phyloP scores from a whole-genome alignment of 2,329 filamentous ascomycete species.

The Coniella vitis region DNA sequence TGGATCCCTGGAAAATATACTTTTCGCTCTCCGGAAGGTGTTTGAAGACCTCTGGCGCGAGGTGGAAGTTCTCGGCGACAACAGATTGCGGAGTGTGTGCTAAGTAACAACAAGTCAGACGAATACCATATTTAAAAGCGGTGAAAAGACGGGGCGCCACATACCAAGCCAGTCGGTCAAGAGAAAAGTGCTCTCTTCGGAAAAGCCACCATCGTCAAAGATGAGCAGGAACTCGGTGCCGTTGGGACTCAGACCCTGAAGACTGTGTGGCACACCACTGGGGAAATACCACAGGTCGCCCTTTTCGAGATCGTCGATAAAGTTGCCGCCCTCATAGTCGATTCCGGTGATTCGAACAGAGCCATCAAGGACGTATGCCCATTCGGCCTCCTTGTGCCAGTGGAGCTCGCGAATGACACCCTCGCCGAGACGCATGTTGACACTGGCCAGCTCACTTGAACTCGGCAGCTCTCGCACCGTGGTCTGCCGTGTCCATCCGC shows the following conservation, averaged over 20 bases:
- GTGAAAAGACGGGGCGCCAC: too few species aligned
- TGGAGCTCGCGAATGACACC: constrained; percentile 72
- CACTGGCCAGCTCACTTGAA: constrained; percentile 65
- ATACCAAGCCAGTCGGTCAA: constrained; percentile 65
- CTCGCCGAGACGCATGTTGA: constrained; percentile 70
- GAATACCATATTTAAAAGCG: too few species aligned
- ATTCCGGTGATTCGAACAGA: constrained; percentile 65
- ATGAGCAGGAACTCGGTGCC: constrained; percentile 46
- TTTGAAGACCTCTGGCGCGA: constrained; percentile 63
- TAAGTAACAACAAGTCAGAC: too few species aligned
- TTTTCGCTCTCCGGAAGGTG: constrained; percentile 61
- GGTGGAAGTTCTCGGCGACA: constrained; percentile 67
- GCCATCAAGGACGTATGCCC: constrained; percentile 68
- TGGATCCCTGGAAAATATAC: constrained; percentile 69
- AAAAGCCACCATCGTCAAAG: constrained; percentile 45
- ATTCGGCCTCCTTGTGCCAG: constrained; percentile 77
- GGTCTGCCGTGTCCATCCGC: constrained; percentile 71
- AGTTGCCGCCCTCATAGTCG: constrained; percentile 68
- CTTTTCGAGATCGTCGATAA: constrained; percentile 68
- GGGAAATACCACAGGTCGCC: constrained; percentile 81
- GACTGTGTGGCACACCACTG: constrained; percentile 67
- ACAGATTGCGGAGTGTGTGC: constrained; percentile 67
- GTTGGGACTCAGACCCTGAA: constrained; percentile 63
- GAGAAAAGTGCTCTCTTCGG: constrained; percentile 62
- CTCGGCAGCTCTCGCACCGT: constrained; percentile 58